Base-by-base conservation (phyloP, 1,284 basidiomycete species). In the Sanghuangporus weigelae region DNA sequence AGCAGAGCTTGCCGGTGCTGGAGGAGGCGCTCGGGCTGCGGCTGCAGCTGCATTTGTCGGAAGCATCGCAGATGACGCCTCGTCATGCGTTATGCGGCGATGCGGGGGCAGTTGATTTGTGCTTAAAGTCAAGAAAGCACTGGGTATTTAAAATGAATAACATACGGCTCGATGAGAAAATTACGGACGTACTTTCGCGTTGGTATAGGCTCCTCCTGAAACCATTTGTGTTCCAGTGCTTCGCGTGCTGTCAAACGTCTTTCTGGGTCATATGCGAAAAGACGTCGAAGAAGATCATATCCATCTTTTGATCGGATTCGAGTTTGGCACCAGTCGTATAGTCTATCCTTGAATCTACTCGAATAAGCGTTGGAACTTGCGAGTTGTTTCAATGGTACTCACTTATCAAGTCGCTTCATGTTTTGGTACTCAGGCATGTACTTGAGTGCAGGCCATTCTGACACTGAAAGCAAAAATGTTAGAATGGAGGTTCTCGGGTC, bases 261-360 rank as follows among this genome's bases (percentile, higher is more conserved):
- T 67, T 91, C 89, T 0, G 96, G 96, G 75, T 98, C 95, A 77
- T 96, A 99, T 26, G 86, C 84, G 72, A 98, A 95, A 42, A 96
- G 80, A 66, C 84, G 80, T 7, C 83, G 83, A n/a, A 98, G 84
- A 56, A 99, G 85, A 66, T 97, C 92, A 69, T 91, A 88, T 3
- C 91, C 93, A 23, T 78, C 79, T 42, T 75, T 81, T 63, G 81
- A 83, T 59, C 84, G 80, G 46, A 89, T 80, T 40, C 84, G 84
- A 38, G 79, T 80, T 68, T 81, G 79, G 69, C 92, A 96, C 96
- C 96, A 98, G 11, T 87, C 83, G 0, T 75, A 72, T 0, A 96
- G 81, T 21, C 84, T 85, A 69, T 89, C 86, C 26, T 81, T 76
- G 70, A 86, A 90, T 54, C 87, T 91, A 73, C 12, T 39, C 36